These are phyloP conservation scores for Vararia minispora DNA, from an alignment of 768 basidiomycete genomes.

Conservation along the genomic window DNA sequence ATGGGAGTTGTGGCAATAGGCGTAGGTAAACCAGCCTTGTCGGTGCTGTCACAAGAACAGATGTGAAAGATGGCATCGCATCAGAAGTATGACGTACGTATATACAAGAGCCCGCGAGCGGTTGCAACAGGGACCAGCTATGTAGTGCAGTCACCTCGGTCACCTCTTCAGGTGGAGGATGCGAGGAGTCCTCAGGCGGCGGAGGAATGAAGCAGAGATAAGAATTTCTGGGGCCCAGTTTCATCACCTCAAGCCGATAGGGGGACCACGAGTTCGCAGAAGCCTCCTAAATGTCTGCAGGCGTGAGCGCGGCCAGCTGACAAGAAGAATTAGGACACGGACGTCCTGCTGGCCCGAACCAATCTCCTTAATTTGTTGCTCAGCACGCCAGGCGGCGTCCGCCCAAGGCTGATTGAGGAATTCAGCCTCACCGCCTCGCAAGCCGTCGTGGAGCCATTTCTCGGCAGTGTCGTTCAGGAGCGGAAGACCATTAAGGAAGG, in stretches of 20 bases:
- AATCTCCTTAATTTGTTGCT: conserved; percentile 43
- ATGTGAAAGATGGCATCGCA: conserved; percentile 19
- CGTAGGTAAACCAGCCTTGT: conserved; percentile 96
- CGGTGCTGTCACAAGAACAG: conserved; percentile 63
- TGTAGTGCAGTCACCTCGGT: conserved; percentile 56
- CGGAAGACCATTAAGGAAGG: conserved; percentile 73
- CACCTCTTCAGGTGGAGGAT: conserved; percentile 40
- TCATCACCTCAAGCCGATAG: conserved; percentile 63
- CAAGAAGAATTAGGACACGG: conserved; percentile 3
- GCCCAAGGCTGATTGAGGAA: conserved; percentile 62
- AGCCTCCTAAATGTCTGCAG: conserved; percentile 4
- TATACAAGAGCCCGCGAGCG: conserved; percentile 70
- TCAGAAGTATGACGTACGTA: conserved; percentile 49
- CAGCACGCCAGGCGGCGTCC: conserved; percentile 27
- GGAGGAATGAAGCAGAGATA: conserved; percentile 77
- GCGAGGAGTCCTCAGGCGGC: conserved; percentile 35
- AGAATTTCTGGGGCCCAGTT: conserved; percentile 53
- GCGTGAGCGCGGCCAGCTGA: not conserved
- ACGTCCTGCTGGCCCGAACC: conserved; percentile 36
- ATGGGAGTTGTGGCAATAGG: conserved; percentile 90
- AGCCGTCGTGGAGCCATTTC: conserved; percentile 61
- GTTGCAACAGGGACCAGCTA: conserved; percentile 76
- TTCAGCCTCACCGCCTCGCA: conserved; percentile 64
- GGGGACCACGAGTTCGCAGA: conserved; percentile 14
- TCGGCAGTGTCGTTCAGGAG: conserved; percentile 62